Evolutionary conservation across 495 filamentous ascomycete genomes (phyloP).

Genomic region (Friedmanniomyces endolithicus): DNA sequence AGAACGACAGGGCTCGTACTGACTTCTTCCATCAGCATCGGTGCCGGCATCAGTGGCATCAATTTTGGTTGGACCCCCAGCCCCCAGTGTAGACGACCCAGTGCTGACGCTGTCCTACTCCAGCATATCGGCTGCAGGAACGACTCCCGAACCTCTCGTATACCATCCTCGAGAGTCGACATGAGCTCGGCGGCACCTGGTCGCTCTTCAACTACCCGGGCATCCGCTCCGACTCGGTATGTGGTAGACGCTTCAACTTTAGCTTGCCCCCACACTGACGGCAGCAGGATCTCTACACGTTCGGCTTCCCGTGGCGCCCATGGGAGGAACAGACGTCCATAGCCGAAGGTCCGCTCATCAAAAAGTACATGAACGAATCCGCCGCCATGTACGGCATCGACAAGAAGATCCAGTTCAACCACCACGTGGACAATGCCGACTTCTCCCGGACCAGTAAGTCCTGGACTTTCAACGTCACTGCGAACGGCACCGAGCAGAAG

Average conservation of each 20-base stretch:
- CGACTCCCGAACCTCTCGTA: slow-evolving; percentile 44
- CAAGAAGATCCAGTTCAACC: slow-evolving; percentile 45
- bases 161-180: slow-evolving; percentile 50
- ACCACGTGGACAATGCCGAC: slow-evolving; percentile 41
- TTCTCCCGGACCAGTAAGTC: slow-evolving; percentile 49
- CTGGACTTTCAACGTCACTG: slow-evolving; percentile 50
- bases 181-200: slow-evolving; percentile 56
- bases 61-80: slow-evolving; percentile 39
- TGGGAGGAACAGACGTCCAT: slow-evolving; percentile 50
- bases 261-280: background rate
- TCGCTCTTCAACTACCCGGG: slow-evolving; percentile 61
- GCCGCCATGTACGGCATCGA: slow-evolving; percentile 49
- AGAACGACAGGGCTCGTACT: background rate
- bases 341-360: slow-evolving; percentile 47
- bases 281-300: slow-evolving; percentile 44
- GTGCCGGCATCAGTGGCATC: slow-evolving; percentile 55
- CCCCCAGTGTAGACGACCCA: background rate
- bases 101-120: background rate
- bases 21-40: background rate
- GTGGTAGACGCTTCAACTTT: slow-evolving; percentile 56
- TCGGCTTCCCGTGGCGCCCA: slow-evolving; percentile 56
- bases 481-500: slow-evolving; percentile 34
- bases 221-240: slow-evolving; percentile 6
- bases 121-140: slow-evolving; percentile 48
- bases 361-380: slow-evolving; percentile 49